Evolutionary conservation across 164 flowering plant species (phyloP), one percentile per base, ranked within the genome.

Genomic region (Stephania cephalantha): DNA sequence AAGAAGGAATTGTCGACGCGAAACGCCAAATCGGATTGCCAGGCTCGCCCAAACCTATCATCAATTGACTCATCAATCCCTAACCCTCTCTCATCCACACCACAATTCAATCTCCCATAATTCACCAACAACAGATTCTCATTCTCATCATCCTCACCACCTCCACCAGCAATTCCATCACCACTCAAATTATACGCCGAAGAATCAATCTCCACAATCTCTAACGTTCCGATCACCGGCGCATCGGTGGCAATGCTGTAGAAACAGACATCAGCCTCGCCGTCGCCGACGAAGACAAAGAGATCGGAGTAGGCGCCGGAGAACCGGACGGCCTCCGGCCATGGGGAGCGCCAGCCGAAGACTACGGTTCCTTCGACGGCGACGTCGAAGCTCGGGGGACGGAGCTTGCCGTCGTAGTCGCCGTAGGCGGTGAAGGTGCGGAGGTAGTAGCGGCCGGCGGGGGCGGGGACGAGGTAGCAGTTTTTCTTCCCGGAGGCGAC

Each of bases 191-290:
- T 84, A 68, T 93, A 93, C 2, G 93, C 79, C 13, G 64, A 25
- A 9, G 94, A 89, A 76, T 94, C 97, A 71, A 91, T 81, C 74
- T 88, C 92, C 10, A 84, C 35, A n/a, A 96, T 65, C 69, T 92
- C 88, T 8, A 96, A 82, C 1, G 95, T 85, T 10, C 85, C 97
- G 44, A 96, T 81, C 0, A 96, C 88, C 1, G 99, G 99, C 15
- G 98, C 80, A 80, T 96, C 99, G 35, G 99, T 96, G 61, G 98
- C 97, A 71, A 96, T 80, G 77, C 95, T 88, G 84, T 96, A 96
- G 65, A 96, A 92, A 73, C 99, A 96, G 18, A 96, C 77, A 46
- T 88, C 89, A 2, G 86, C 90, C 22, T 85, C 88, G 22, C 87
- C 86, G 71, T 91, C 92, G 2, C 61, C n/a, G 50, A 90, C 83